phyloP scores from a whole-genome alignment of 2,329 filamentous ascomycete genomes.

The Arthroderma sp. region DNA sequence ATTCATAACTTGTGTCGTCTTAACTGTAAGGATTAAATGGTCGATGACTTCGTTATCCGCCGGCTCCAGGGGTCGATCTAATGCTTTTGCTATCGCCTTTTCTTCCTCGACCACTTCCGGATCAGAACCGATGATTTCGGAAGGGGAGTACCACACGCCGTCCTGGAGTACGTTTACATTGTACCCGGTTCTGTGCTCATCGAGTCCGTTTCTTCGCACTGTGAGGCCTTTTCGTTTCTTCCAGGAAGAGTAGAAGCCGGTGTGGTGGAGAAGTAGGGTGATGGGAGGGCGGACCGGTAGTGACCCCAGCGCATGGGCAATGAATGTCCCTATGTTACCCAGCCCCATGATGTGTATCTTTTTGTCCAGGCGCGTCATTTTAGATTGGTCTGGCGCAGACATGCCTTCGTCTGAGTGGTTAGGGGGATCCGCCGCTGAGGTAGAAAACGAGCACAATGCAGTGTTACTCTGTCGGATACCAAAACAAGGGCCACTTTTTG shows the following conservation, averaged over 20 bases:
- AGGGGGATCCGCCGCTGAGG: too few species aligned
- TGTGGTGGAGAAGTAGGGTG: slow-evolving; percentile 62
- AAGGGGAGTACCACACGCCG: slow-evolving; percentile 22
- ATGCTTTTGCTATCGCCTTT: background rate
- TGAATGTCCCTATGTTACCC: slow-evolving; percentile 68
- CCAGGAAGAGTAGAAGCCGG: slow-evolving; percentile 24
- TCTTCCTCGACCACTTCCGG: background rate
- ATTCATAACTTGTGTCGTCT: slow-evolving; percentile 54
- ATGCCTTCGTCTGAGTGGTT: background rate
- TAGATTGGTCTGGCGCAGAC: background rate
- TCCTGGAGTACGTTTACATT: slow-evolving; percentile 29
- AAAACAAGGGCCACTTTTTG: too few species aligned
- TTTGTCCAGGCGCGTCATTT: slow-evolving; percentile 13
- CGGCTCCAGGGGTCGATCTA: slow-evolving; percentile 8
- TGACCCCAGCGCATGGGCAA: slow-evolving; percentile 58
- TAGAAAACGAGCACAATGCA: too few species aligned
- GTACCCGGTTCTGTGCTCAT: slow-evolving; percentile 31
- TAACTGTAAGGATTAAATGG: slow-evolving; percentile 67
- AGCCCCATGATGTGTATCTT: slow-evolving; percentile 66
- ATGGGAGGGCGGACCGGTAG: slow-evolving; percentile 51
- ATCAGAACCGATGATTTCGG: slow-evolving; percentile 8
- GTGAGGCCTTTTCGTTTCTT: slow-evolving; percentile 21
- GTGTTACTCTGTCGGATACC: too few species aligned
- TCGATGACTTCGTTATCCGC: slow-evolving; percentile 43
- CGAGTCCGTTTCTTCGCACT: slow-evolving; percentile 26